A percentile compares a stretch with the other conserved stretches of the same genome.
Evolutionary conservation across 192 early-diverging fungal species (phyloP).

Genomic region (Rhizophagus prolifer): DNA sequence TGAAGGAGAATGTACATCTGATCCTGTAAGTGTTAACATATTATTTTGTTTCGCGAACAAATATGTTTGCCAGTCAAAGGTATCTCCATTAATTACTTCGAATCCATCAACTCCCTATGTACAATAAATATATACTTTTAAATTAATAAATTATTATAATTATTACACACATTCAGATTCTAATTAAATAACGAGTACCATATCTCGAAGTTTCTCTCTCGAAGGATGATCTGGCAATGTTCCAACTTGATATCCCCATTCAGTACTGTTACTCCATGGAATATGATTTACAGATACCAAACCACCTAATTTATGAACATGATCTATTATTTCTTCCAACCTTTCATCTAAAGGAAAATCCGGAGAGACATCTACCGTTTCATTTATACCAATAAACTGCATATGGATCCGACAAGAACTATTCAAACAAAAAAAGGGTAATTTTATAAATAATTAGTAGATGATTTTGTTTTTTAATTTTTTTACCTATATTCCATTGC

Average conservation of each 20-base stretch:
- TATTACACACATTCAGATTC: no score
- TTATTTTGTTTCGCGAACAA: constrained; percentile 46
- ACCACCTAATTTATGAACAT: constrained; percentile 64
- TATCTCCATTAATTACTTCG: constrained; percentile 62
- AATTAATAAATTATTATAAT: background rate
- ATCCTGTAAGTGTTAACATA: constrained; percentile 60
- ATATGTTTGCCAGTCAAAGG: constrained; percentile 59
- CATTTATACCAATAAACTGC: constrained; percentile 66
- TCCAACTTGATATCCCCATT: constrained; percentile 51
- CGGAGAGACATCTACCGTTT: constrained; percentile 37
- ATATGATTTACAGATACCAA: constrained; percentile 77
- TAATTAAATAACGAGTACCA: constrained; percentile 29
- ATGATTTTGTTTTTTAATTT: background rate
- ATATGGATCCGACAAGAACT: constrained; percentile 71
- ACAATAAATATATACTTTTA: background rate
- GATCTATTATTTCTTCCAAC: constrained; percentile 53
- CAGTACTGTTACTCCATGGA: constrained; percentile 70
- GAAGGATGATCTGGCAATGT: constrained; percentile 65
- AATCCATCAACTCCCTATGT: constrained; percentile 68
- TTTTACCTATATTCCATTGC: constrained; percentile 64
- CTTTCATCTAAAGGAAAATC: constrained; percentile 61
- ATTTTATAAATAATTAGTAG: background rate
- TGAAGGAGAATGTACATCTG: constrained; percentile 65
- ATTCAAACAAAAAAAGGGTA: background rate
- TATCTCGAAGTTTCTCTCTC: constrained; percentile 50